A percentile compares a stretch with the other conserved stretches of the same genome.
Evolutionary conservation across 2,329 filamentous ascomycete genomes (phyloP).

Genomic region (Aspergillus sp.): DNA sequence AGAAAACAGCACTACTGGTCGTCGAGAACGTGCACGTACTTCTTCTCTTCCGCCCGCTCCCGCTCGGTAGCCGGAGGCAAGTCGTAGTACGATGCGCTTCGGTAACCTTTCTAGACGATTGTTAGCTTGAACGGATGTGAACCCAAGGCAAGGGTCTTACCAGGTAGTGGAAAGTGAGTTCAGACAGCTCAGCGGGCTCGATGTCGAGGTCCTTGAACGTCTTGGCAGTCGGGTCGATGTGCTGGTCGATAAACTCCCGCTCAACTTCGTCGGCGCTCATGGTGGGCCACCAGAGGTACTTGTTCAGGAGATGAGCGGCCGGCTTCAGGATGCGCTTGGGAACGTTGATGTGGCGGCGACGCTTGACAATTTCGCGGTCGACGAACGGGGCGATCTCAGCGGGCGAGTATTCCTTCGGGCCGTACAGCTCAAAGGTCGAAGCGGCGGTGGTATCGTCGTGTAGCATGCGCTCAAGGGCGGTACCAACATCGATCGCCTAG

Average conservation of each 20-base stretch:
- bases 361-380: conserved; percentile 88
- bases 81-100: conserved; percentile 86
- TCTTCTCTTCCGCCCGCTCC: conserved; percentile 92
- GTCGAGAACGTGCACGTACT: conserved; percentile 92
- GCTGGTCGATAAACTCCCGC: conserved; percentile 88
- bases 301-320: conserved; percentile 72
- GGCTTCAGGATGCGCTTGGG: conserved; percentile 80
- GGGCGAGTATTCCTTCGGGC: conserved; percentile 88
- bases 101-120: conserved; percentile 73
- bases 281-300: conserved; percentile 83
- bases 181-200: conserved; percentile 79
- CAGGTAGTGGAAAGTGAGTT: conserved; percentile 90
- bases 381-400: conserved; percentile 83
- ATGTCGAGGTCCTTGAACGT: conserved; percentile 94
- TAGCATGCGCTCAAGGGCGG: conserved; percentile 84
- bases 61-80: conserved; percentile 91
- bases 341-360: conserved; percentile 85
- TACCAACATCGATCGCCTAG: conserved; percentile 83
- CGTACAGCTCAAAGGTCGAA: conserved; percentile 92
- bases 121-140: conserved; percentile 14
- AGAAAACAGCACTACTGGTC: conserved; percentile 63
- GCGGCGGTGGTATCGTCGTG: conserved; percentile 87
- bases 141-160: conserved; percentile 52
- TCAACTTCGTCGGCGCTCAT: conserved; percentile 83
- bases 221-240: conserved; percentile 86